Evolutionary conservation across 148 eudicot genomes (phyloP), one percentile per base, ranked within the genome.

Genomic region (Spergularia marina): DNA sequence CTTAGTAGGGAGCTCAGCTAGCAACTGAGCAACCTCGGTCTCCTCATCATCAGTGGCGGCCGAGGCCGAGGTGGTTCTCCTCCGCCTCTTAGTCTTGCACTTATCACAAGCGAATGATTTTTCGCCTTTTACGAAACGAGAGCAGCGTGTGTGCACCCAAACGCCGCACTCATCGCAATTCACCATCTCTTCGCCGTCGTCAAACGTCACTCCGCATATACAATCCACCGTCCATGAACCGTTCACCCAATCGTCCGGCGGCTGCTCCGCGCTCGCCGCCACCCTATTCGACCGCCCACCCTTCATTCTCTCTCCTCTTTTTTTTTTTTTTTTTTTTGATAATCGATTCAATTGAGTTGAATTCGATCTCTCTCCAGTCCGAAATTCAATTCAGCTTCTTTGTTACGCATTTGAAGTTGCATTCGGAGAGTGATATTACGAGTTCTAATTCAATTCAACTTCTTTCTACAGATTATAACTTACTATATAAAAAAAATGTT

Each of bases 141-240:
- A 86, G 71, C 98, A 95, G 21, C 97, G 84, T 0, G 98, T 95
- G 79, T 95, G 98, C 66, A 92, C 97, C 98, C 98, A 95, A 40
- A 95, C 98, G 2, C 96, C 96, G 23, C 98, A 95, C 80, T 87
- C 94, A 11, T 92, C 98, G 18, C 97, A 92, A 60, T 90, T 85
- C 10, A 95, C 98, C 98, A 95, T 95, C 80, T 95, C 97, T 77
- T 92, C 94, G 5, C 98, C 98, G 78, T 95, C 98, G 56, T 95
- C 97, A 53, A 85, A 95, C 78, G 86, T 90, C 12, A 95, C 97
- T 11, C 98, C 98, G 66, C 97, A 91, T 3, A 89, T 79, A 60
- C 98, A 95, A 80, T 95, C 98, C 77, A 95, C 98, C 13, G 96
- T 91, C 98, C 97, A 91, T 2, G 98, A 92, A 25, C 87, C 97